A percentile compares a stretch with the other conserved stretches of the same genome.
These are phyloP conservation scores for Suillus cothurnatus DNA, from an alignment of 768 basidiomycete species.

Conservation along the genomic window DNA sequence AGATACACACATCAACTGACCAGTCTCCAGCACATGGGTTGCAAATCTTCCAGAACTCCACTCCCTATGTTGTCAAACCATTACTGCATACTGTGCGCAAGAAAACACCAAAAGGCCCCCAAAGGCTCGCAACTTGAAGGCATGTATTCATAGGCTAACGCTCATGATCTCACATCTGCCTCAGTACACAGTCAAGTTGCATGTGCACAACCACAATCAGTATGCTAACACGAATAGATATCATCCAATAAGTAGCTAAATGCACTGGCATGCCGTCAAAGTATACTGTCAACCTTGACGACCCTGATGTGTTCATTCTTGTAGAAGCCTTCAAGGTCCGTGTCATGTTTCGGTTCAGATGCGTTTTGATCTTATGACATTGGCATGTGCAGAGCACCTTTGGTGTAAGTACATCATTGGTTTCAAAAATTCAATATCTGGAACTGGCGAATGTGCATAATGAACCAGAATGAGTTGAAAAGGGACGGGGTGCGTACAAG, in stretches of 20 bases:
- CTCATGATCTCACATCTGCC: too few relatives aligned
- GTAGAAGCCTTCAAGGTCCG: conserved; percentile 83
- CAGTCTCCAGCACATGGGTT: conserved; percentile 67
- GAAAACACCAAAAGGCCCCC: conserved; percentile 33
- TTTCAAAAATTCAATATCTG: conserved; percentile 79
- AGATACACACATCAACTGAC: conserved; percentile 73
- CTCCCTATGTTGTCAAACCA: conserved; percentile 54
- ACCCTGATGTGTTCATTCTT: conserved; percentile 73
- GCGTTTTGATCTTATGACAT: background rate
- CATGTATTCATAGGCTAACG: conserved; percentile 16
- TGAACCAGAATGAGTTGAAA: conserved; percentile 35
- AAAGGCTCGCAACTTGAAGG: conserved; percentile 55
- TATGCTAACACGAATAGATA: conserved; percentile 54
- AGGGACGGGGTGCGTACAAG: conserved; percentile 34
- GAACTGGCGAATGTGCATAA: conserved; percentile 62
- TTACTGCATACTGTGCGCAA: conserved; percentile 53
- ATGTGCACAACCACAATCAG: conserved; percentile 77
- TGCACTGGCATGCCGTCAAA: conserved; percentile 71
- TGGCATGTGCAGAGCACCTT: conserved; percentile 62
- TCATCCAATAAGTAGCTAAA: conserved; percentile 70
- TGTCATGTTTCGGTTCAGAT: conserved; percentile 7
- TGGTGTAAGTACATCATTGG: conserved; percentile 72
- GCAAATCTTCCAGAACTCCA: too few relatives aligned
- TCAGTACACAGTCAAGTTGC: conserved; percentile 85
- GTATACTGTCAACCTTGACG: conserved; percentile 66